phyloP scores from a whole-genome alignment of 1,284 basidiomycete species.

The Apiotrichum mycotoxinovorans region DNA sequence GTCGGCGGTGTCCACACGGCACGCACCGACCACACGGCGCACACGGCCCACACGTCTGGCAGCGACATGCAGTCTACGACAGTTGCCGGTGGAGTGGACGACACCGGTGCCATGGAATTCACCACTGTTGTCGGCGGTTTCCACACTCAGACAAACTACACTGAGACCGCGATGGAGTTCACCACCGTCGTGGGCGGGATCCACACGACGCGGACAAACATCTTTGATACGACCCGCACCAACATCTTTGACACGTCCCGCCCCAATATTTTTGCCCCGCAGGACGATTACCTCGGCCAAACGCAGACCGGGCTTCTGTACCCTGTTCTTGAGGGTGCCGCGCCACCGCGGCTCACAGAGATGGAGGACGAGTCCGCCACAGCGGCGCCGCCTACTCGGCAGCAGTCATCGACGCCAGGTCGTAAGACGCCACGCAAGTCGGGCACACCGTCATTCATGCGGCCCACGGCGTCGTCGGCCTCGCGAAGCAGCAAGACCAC shows the following conservation, averaged over 20 bases:
- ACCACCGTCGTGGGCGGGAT: slow-evolving; percentile 11
- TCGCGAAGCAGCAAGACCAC: too few relatives aligned
- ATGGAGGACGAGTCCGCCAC: not conserved
- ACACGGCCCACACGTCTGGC: too few relatives aligned
- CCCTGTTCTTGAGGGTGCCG: not conserved
- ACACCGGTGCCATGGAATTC: slow-evolving; percentile 2
- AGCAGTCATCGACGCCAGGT: too few relatives aligned
- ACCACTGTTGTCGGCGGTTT: slow-evolving; percentile 6
- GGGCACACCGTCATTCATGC: slow-evolving; percentile 10
- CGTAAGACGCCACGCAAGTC: too few relatives aligned
- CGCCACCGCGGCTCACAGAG: not conserved
- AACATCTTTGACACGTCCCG: slow-evolving; percentile 11
- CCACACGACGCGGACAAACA: not conserved
- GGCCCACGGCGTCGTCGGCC: slow-evolving; percentile 12
- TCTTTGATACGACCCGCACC: not conserved
- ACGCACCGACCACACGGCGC: not conserved
- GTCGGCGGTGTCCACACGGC: slow-evolving; percentile 7
- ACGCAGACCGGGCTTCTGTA: not conserved
- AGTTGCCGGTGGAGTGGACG: too few relatives aligned
- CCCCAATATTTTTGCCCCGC: slow-evolving; percentile 6
- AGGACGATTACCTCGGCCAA: not conserved
- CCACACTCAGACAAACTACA: not conserved
- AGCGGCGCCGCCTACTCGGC: too few relatives aligned
- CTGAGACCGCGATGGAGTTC: slow-evolving; percentile 5
- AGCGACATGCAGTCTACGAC: not conserved